These are phyloP conservation scores for Cytospora chrysosperma DNA, from an alignment of 2,329 filamentous ascomycete species.

Conservation along the genomic window DNA sequence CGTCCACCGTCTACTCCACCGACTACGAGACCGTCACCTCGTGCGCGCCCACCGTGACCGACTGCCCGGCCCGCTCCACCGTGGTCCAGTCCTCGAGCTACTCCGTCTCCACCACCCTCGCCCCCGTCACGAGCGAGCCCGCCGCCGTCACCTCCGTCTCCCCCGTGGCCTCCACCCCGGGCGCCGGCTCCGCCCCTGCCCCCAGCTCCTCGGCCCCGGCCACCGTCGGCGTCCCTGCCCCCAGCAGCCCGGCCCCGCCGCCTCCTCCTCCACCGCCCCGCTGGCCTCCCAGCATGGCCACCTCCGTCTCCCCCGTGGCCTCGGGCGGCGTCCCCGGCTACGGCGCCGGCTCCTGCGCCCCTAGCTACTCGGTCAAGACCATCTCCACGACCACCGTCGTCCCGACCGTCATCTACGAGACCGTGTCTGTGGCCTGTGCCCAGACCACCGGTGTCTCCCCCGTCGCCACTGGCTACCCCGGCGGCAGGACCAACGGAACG, in stretches of 20 bases:
- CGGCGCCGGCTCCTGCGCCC: conserved; percentile 32
- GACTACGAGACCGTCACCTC: conserved; percentile 61
- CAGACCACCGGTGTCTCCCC: conserved; percentile 26
- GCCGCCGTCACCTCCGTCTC: conserved; percentile 28
- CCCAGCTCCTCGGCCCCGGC: conserved; percentile 23
- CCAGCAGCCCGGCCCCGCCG: conserved; percentile 29
- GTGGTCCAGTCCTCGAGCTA: conserved; percentile 39
- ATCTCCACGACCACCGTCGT: conserved; percentile 58
- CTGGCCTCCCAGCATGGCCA: conserved; percentile 11
- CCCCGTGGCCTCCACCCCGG: conserved; percentile 25
- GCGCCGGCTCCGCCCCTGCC: conserved; percentile 18
- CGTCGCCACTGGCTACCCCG: conserved; percentile 23
- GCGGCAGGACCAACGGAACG: conserved; percentile 32
- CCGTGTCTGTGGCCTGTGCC: conserved; percentile 43
- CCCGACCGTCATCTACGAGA: conserved; percentile 54
- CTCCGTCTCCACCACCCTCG: conserved; percentile 37
- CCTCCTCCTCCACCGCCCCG: conserved; percentile 25
- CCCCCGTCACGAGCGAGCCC: conserved; percentile 35
- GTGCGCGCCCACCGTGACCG: conserved; percentile 52
- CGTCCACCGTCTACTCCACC: conserved; percentile 58
- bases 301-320: conserved; percentile 22
- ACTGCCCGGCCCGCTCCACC: conserved; percentile 45
- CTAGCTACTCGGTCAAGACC: conserved; percentile 46
- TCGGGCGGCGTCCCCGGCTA: conserved; percentile 18
- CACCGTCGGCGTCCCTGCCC: conserved; percentile 28